Conservation (phyloP, 164 flowering plant genomes). For the Euptelea pleiosperma region DNA sequence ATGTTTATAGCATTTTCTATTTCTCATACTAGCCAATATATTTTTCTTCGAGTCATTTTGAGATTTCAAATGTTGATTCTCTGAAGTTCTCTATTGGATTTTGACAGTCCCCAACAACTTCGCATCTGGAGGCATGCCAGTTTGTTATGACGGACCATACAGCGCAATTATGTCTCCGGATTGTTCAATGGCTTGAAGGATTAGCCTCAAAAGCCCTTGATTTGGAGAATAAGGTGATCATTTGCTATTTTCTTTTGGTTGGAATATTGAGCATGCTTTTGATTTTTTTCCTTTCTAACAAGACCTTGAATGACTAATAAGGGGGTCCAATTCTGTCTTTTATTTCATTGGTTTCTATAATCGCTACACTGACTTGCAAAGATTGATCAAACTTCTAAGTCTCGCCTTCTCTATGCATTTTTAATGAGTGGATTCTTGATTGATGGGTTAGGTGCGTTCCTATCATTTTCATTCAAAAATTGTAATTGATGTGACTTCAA, state of each 20-base stretch:
- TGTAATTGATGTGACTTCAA: too few relatives aligned
- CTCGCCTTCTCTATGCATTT: too few relatives aligned
- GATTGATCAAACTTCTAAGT: too few relatives aligned
- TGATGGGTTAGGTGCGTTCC: too few relatives aligned
- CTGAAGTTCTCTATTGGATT: constrained; percentile 5
- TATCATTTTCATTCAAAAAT: too few relatives aligned
- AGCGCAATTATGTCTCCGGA: constrained; percentile 89
- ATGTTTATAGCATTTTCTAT: not conserved
- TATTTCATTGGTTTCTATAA: too few relatives aligned
- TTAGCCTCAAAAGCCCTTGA: constrained; percentile 91
- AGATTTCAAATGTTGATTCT: not conserved
- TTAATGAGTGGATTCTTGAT: too few relatives aligned
- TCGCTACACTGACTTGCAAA: too few relatives aligned
- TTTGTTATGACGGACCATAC: constrained; percentile 76
- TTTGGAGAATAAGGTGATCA: constrained; percentile 75
- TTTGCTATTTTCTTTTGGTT: not conserved
- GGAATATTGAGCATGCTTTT: not conserved
- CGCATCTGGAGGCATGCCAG: constrained; percentile 88
- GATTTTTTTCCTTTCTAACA: not conserved
- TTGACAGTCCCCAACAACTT: constrained; percentile 78
- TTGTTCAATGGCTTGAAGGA: constrained; percentile 97
- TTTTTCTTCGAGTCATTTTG: not conserved
- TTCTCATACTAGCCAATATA: not conserved
- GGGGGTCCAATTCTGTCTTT: too few relatives aligned
- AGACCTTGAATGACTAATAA: too few relatives aligned